Conservation (phyloP, 352 stramenopile species). For the Globisporangium parvum region DNA sequence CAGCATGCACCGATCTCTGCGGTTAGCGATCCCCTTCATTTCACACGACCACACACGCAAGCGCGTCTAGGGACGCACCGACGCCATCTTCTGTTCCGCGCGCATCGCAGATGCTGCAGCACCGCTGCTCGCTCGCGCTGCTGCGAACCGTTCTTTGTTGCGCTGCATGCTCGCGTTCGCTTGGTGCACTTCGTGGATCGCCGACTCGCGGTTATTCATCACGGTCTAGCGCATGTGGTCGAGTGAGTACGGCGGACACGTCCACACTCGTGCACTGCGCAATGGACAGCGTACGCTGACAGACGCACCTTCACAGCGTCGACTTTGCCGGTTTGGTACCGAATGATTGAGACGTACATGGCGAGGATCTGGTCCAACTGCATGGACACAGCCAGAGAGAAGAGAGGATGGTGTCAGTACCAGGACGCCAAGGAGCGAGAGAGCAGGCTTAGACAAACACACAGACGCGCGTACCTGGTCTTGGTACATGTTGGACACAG, state of each 20-base stretch:
- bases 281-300: not conserved
- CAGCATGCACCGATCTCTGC: not conserved
- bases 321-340: slow-evolving; percentile 82
- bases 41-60: too few species aligned
- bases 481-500: slow-evolving; percentile 82
- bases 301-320: slow-evolving; percentile 72
- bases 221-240: slow-evolving; percentile 36
- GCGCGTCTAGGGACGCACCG: slow-evolving; percentile 23
- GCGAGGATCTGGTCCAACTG: slow-evolving; percentile 78
- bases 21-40: too few species aligned
- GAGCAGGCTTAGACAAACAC: too few species aligned
- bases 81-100: slow-evolving; percentile 86
- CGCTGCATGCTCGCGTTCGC: slow-evolving; percentile 87
- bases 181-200: slow-evolving; percentile 83
- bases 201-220: slow-evolving; percentile 82
- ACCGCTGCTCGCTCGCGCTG: slow-evolving; percentile 75
- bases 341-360: slow-evolving; percentile 84
- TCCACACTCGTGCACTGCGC: not conserved
- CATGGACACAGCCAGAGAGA: not conserved
- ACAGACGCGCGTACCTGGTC: slow-evolving; percentile 78
- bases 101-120: slow-evolving; percentile 81
- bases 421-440: too few species aligned
- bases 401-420: too few species aligned
- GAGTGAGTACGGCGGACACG: not conserved
- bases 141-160: slow-evolving; percentile 86